These are phyloP conservation scores for Pestalotiopsis sp. DNA, from an alignment of 2,329 filamentous ascomycete genomes.

Conservation along the genomic window DNA sequence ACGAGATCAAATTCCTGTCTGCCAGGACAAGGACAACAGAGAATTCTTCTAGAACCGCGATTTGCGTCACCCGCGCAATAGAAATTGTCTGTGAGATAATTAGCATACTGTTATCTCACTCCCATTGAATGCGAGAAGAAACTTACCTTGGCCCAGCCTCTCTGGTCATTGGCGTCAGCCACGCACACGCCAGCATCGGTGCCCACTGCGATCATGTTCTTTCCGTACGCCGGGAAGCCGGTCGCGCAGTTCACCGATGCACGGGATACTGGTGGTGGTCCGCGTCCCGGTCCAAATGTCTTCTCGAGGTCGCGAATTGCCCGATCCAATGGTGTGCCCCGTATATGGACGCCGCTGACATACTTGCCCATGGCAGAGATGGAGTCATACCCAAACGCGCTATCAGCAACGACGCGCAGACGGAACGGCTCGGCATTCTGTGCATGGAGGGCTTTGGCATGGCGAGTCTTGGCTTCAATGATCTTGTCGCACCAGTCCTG, in stretches of 20 bases:
- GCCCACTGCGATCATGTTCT: conserved; percentile 87
- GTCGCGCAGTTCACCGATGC: conserved; percentile 92
- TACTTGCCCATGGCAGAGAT: conserved; percentile 61
- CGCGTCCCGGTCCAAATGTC: conserved; percentile 69
- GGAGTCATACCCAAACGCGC: conserved; percentile 81
- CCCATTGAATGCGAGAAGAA: not conserved
- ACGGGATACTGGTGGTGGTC: conserved; percentile 78
- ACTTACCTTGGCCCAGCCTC: conserved; percentile 85
- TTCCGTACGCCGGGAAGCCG: conserved; percentile 82
- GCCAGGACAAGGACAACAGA: conserved; percentile 89
- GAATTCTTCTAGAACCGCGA: conserved; percentile 94
- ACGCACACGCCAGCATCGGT: conserved; percentile 95
- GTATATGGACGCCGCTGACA: conserved; percentile 70
- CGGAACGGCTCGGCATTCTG: conserved; percentile 97
- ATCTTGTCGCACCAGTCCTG: conserved; percentile 93
- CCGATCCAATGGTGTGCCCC: conserved; percentile 87
- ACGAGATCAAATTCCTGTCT: conserved; percentile 89
- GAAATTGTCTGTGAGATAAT: conserved; percentile 66
- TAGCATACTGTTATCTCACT: conserved; percentile 19
- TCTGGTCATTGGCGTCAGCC: conserved; percentile 83
- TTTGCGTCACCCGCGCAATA: conserved; percentile 80
- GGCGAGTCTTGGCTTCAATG: conserved; percentile 89
- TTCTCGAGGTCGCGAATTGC: conserved; percentile 88
- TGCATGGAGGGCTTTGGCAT: conserved; percentile 83
- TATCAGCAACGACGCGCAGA: conserved; percentile 87